Base-by-base conservation (phyloP, 1,284 basidiomycete species). In the Coriolopsis trogii region DNA sequence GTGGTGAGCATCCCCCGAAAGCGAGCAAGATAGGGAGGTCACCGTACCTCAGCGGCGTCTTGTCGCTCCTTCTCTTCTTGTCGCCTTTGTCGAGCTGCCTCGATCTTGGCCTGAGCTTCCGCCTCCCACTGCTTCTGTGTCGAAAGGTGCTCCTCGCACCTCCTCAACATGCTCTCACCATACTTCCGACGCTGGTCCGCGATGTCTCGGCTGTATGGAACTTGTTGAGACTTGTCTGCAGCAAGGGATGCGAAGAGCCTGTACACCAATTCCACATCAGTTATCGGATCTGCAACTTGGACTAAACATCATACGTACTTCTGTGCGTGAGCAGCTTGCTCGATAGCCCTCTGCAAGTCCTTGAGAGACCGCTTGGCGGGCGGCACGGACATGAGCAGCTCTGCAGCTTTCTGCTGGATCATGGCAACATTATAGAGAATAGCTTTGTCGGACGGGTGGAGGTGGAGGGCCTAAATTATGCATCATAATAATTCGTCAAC, bases 401-500 rank as follows among this genome's bases (percentile, higher is more conserved):
- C 93, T 0, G 92, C 90, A 0, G 91, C 88, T 70, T 96, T 96
- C 69, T 98, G 95, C 69, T 95, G 87, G 30, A 98, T 93, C 88
- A 97, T 94, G 47, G 94, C 95, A 64, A 97, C 91, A 69, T 98
- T 98, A 73, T 95, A 98, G 36, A 91, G 60, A 45, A 90, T 87
- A 5, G 91, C 90, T 63, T 94, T 93, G 73, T 98, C 95, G 51
- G 78, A 80, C 0, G 93, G 93, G 61, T 88, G 84, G 18, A 93
- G 69, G 62, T 91, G 87, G 23, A 89, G 76, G 1, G 94, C 93
- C 90, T 95, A 23, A 28, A 10, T 6, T 15, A 41, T 33, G 10
- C 4, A 10, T 12, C n/a, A n/a, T 4, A 55, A 15, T 20, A 47
- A 34, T 43, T 29, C 41, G 36, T 23, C 7, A 24, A n/a, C 15